These are phyloP conservation scores for Beauveria caledonica DNA, from an alignment of 2,329 filamentous ascomycete genomes.

Conservation along the genomic window DNA sequence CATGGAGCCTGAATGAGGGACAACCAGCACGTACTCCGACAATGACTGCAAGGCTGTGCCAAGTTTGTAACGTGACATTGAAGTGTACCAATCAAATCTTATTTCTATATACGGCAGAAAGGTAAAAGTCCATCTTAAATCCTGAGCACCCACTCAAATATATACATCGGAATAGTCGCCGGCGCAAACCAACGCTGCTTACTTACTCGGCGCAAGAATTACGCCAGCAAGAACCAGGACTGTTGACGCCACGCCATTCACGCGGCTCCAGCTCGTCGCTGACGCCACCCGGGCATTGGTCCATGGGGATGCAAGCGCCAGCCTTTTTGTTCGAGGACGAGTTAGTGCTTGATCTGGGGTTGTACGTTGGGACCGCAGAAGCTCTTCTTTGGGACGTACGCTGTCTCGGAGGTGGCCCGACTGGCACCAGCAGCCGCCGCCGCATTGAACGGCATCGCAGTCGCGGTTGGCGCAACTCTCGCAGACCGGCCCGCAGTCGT, in stretches of 20 bases:
- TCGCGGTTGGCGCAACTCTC: not conserved
- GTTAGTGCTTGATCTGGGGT: not conserved
- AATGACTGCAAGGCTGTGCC: no score
- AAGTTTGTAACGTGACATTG: no score
- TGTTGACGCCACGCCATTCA: not conserved
- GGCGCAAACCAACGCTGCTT: no score
- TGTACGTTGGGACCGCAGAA: not conserved
- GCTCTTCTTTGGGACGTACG: not conserved
- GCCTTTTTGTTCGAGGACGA: not conserved
- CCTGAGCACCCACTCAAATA: no score
- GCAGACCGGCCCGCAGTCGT: constrained; percentile 1
- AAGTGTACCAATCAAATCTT: no score
- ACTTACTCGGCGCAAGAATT: not conserved
- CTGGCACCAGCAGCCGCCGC: not conserved
- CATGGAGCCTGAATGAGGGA: no score
- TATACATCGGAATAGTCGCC: no score
- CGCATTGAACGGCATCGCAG: not conserved
- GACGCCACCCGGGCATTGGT: not conserved
- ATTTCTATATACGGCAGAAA: no score
- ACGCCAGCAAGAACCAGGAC: not conserved
- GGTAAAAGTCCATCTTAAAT: no score
- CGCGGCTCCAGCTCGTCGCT: not conserved
- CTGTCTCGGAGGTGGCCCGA: not conserved
- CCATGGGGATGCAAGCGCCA: not conserved
- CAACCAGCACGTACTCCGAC: no score